A percentile compares a stretch with the other conserved stretches of the same genome.
phyloP scores from a whole-genome alignment of 495 filamentous ascomycete genomes.

The Trichoderma erinaceum region DNA sequence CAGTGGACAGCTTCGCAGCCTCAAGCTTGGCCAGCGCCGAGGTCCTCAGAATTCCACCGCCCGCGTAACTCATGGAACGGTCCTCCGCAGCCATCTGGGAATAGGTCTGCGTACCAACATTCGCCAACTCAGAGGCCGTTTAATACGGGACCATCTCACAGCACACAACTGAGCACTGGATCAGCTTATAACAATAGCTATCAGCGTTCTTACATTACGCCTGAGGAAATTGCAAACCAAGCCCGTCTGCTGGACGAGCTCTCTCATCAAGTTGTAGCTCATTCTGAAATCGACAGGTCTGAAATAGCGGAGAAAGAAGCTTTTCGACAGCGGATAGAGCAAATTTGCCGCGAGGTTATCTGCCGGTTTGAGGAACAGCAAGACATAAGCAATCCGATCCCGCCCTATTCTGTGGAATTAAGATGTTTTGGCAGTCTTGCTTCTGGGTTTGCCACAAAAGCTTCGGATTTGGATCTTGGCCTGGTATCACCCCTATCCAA shows the following conservation, averaged over 20 bases:
- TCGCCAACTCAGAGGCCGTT: not conserved
- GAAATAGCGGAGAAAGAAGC: conserved; percentile 59
- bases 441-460: conserved; percentile 66
- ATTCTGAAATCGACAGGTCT: conserved; percentile 40
- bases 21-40: not conserved
- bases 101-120: conserved; percentile 12
- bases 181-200: not conserved
- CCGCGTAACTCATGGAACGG: not conserved
- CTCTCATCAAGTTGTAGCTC: conserved; percentile 33
- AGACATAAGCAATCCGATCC: conserved; percentile 33
- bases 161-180: not conserved
- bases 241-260: conserved; percentile 40
- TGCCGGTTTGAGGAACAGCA: conserved; percentile 38
- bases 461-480: conserved; percentile 70
- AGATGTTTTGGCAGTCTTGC: conserved; percentile 66
- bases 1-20: not conserved
- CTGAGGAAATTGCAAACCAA: conserved; percentile 39
- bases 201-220: conserved; percentile 16
- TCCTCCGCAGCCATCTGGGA: not conserved
- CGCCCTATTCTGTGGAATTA: conserved; percentile 48
- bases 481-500: conserved; percentile 53
- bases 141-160: not conserved
- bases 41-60: conserved; percentile 20
- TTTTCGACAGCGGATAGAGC: conserved; percentile 53
- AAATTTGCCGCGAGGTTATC: conserved; percentile 49